These are phyloP conservation scores for Xanthoconium separans DNA, from an alignment of 1,284 basidiomycete species.

Conservation along the genomic window DNA sequence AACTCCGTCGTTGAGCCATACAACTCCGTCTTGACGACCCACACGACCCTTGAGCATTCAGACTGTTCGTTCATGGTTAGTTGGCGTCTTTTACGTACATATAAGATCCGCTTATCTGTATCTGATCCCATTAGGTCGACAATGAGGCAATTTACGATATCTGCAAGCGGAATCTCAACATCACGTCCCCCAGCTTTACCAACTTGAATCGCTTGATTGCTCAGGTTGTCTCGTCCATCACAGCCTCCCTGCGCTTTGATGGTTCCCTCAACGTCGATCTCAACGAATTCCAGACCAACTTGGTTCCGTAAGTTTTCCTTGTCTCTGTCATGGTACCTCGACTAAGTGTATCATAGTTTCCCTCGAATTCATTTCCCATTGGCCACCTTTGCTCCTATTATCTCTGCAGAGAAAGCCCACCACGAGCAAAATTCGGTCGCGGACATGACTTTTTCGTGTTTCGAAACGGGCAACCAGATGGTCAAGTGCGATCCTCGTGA, in stretches of 20 bases:
- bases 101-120: conserved; percentile 6
- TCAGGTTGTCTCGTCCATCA: conserved; percentile 87
- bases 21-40: conserved; percentile 98
- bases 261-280: conserved; percentile 90
- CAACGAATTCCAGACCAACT: conserved; percentile 92
- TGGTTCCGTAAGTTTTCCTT: conserved; percentile 60
- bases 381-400: conserved; percentile 88
- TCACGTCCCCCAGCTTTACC: conserved; percentile 78
- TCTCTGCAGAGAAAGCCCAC: conserved; percentile 76
- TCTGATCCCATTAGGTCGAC: conserved; percentile 57
- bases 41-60: conserved; percentile 98
- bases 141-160: conserved; percentile 97
- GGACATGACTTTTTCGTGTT: conserved; percentile 93
- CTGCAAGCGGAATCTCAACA: conserved; percentile 86
- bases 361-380: conserved; percentile 93
- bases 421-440: conserved; percentile 93
- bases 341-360: conserved; percentile 40
- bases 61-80: conserved; percentile 98
- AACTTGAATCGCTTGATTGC: conserved; percentile 90
- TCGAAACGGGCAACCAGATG: conserved; percentile 94
- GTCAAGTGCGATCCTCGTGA: conserved; percentile 79
- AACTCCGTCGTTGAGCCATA: conserved; percentile 99
- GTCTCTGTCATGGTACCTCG: conserved; percentile 3
- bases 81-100: conserved; percentile 15
- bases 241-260: conserved; percentile 70